phyloP scores from a whole-genome alignment of 768 basidiomycete genomes.

The Russula dissimulans region DNA sequence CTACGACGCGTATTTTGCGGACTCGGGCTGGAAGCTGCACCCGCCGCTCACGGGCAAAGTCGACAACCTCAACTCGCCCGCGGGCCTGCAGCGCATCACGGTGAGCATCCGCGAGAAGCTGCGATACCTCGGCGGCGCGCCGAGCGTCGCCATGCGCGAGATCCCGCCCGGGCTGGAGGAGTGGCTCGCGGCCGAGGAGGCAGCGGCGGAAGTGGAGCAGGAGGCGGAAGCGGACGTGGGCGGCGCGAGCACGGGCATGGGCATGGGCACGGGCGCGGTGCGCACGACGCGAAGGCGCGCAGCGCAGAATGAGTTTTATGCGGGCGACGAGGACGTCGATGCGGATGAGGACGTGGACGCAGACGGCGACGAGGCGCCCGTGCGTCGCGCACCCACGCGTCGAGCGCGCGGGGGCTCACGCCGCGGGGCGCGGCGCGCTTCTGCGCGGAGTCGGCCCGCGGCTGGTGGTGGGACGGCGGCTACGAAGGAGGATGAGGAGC shows the following conservation, averaged over 20 bases:
- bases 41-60: slow-evolving; percentile 87
- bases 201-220: slow-evolving; percentile 55
- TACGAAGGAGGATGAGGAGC: slow-evolving; percentile 24
- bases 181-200: slow-evolving; percentile 58
- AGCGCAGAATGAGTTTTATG: slow-evolving; percentile 62
- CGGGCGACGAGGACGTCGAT: slow-evolving; percentile 44
- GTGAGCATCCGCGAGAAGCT: slow-evolving; percentile 78
- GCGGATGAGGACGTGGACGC: slow-evolving; percentile 39
- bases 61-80: slow-evolving; percentile 84
- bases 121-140: slow-evolving; percentile 88
- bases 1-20: slow-evolving; percentile 89
- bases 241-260: slow-evolving; percentile 42
- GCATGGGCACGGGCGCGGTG: slow-evolving; percentile 43
- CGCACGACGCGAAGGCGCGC: slow-evolving; percentile 34
- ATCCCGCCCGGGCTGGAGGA: slow-evolving; percentile 87
- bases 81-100: slow-evolving; percentile 81
- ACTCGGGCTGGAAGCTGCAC: slow-evolving; percentile 87
- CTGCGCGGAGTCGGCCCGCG: neutral
- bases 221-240: slow-evolving; percentile 53
- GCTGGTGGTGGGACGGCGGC: slow-evolving; percentile 2
- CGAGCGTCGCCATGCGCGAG: slow-evolving; percentile 94
- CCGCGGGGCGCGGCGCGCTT: slow-evolving; percentile 16
- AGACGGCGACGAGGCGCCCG: slow-evolving; percentile 23
- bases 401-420: slow-evolving; percentile 15
- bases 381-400: slow-evolving; percentile 25